These are phyloP conservation scores for Fusarium humuli DNA, from an alignment of 2,329 filamentous ascomycete genomes.

Conservation along the genomic window DNA sequence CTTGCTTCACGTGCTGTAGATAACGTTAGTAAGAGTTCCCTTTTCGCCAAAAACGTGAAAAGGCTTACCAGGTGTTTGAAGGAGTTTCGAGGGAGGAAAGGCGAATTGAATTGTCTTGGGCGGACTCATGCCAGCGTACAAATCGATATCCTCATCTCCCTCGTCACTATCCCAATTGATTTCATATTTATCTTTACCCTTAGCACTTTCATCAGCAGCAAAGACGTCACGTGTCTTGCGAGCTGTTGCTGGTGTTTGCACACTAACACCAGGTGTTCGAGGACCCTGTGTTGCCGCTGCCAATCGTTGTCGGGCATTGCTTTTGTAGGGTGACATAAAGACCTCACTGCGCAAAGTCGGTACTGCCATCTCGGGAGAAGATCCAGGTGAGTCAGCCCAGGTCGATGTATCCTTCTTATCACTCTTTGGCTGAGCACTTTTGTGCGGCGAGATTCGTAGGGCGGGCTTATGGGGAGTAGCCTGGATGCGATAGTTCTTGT, in stretches of 20 bases:
- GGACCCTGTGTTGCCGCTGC: slow-evolving; percentile 61
- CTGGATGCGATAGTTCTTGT: slow-evolving; percentile 95
- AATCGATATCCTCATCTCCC: slow-evolving; percentile 71
- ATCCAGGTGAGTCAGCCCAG: slow-evolving; percentile 72
- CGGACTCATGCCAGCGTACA: slow-evolving; percentile 82
- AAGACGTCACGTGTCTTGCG: slow-evolving; percentile 65
- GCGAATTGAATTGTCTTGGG: slow-evolving; percentile 94
- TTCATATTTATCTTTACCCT: slow-evolving; percentile 60
- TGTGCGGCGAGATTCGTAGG: slow-evolving; percentile 60
- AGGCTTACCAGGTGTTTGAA: slow-evolving; percentile 80
- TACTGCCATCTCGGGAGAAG: slow-evolving; percentile 81
- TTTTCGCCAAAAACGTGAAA: background rate
- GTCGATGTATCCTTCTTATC: slow-evolving; percentile 53
- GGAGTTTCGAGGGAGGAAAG: slow-evolving; percentile 77
- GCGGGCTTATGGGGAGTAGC: slow-evolving; percentile 81
- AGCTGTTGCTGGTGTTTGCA: slow-evolving; percentile 76
- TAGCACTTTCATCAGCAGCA: slow-evolving; percentile 46
- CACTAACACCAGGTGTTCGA: slow-evolving; percentile 84
- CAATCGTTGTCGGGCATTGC: slow-evolving; percentile 56
- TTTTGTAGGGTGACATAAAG: slow-evolving; percentile 79
- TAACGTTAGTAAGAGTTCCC: too few species aligned
- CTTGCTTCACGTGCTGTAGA: slow-evolving; percentile 79
- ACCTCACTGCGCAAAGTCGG: slow-evolving; percentile 87
- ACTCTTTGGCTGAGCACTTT: slow-evolving; percentile 52
- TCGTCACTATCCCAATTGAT: slow-evolving; percentile 82